Evolutionary conservation across 805 yeast species (phyloP).

Genomic region (Zygoascus biomembranicola): DNA sequence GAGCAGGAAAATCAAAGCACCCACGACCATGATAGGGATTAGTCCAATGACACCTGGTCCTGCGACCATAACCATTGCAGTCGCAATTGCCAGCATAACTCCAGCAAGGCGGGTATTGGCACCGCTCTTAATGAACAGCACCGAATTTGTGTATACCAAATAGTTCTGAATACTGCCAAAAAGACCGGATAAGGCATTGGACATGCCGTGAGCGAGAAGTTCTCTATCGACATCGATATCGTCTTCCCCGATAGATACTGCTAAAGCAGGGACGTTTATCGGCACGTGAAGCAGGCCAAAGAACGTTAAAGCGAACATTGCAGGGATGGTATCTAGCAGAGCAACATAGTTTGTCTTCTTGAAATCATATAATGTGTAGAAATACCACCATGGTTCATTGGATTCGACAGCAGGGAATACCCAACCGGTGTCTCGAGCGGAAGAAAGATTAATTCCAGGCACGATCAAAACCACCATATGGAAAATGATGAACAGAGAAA

Average conservation of each 20-base stretch:
- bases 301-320: constrained; percentile 92
- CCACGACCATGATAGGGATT: constrained; percentile 95
- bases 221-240: constrained; percentile 84
- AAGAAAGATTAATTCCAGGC: constrained; percentile 55
- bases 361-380: constrained; percentile 67
- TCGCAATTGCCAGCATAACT: constrained; percentile 74
- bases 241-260: constrained; percentile 77
- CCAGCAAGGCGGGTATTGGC: constrained; percentile 89
- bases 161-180: constrained; percentile 90
- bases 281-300: constrained; percentile 96
- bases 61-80: constrained; percentile 68
- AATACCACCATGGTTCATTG: constrained; percentile 79
- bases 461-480: constrained; percentile 58
- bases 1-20: constrained; percentile 77
- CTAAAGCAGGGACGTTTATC: constrained; percentile 94
- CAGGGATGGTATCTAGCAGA: constrained; percentile 64
- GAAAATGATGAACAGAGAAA: constrained; percentile 57
- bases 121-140: constrained; percentile 87
- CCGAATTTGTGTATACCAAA: constrained; percentile 88
- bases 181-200: constrained; percentile 77
- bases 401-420: constrained; percentile 60
- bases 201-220: constrained; percentile 88
- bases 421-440: constrained; percentile 74
- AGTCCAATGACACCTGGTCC: constrained; percentile 92
- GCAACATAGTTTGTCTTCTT: constrained; percentile 65